Evolutionary conservation across 2,329 filamentous ascomycete genomes (phyloP), one percentile per base, ranked within the genome.

Genomic region (Colletotrichum liriopes): DNA sequence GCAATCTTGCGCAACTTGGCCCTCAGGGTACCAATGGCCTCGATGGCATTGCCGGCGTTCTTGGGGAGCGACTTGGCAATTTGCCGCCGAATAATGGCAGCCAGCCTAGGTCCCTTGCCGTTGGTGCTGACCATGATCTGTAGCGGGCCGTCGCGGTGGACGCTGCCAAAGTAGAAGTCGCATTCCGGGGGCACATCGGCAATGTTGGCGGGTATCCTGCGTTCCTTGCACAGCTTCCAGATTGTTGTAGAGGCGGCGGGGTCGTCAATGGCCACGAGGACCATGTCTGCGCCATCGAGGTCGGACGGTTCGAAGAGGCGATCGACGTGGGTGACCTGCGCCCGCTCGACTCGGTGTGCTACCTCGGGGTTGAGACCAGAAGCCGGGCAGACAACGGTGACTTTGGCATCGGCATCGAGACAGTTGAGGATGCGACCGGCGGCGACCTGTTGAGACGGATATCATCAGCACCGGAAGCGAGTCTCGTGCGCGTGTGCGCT

Each of bases 121-220:
- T 98, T 99, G 45, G 96, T 99, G 84, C 94, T 97, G 77, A 99
- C 96, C 96, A 99, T 99, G 78, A 99, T 93, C 85, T 99, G 96
- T 73, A 99, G 84, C 7, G 96, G 96, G 0, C 96, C 96, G 81
- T 99, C 96, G 62, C 96, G 92, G 83, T 99, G 94, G 49, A 98
- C 92, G 80, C 93, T 96, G 74, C 96, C 96, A 84, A 99, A 99
- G 87, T 98, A 99, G 81, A 99, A 99, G 80, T 99, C 96, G 83
- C 96, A 99, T 82, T 99, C 96, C 0, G 94, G 90, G 0, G 96
- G 96, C 4, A 99, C 96, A 80, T 99, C 96, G 76, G 96, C 96
- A 76, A 99, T 98, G 82, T 99, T 99, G 69, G 95, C 95, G 7
- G 95, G 91, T 75, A 98, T 93, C 73, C 91, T 91, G 72, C 87